Evolutionary conservation across 2,329 filamentous ascomycete genomes (phyloP).

Genomic region (Juglanconis oblonga): DNA sequence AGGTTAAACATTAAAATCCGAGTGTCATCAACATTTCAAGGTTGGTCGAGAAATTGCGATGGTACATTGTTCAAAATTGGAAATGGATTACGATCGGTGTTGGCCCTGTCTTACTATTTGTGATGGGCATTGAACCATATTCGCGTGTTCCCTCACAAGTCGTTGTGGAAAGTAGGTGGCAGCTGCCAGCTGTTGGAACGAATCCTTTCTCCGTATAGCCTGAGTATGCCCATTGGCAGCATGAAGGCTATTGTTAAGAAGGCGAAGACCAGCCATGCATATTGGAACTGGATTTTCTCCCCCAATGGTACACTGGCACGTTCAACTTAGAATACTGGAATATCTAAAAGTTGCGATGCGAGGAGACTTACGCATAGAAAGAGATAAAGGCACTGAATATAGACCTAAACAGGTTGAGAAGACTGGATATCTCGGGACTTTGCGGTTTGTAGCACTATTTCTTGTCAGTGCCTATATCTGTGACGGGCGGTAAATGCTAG

Average conservation of each 20-base stretch:
- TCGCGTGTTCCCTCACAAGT: background rate
- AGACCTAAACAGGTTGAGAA: constrained; percentile 32
- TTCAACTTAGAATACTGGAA: background rate
- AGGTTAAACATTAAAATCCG: too few relatives aligned
- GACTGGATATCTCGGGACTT: constrained; percentile 30
- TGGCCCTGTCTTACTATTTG: too few relatives aligned
- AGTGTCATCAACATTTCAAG: too few relatives aligned
- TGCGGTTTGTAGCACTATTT: constrained; percentile 32
- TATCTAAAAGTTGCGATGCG: background rate
- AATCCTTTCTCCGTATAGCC: constrained; percentile 23
- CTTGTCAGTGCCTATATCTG: background rate
- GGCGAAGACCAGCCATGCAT: constrained; percentile 28
- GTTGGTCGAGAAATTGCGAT: too few relatives aligned
- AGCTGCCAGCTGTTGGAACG: constrained; percentile 22
- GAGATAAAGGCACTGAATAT: constrained; percentile 31
- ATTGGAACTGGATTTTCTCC: constrained; percentile 26
- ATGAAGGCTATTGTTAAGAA: constrained; percentile 26
- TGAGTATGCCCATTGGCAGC: constrained; percentile 23
- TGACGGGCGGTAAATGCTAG: background rate
- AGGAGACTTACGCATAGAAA: constrained; percentile 27
- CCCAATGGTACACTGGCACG: constrained; percentile 24
- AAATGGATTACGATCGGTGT: too few relatives aligned
- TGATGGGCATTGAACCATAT: too few relatives aligned
- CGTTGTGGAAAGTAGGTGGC: constrained; percentile 21
- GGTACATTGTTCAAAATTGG: background rate